phyloP scores from a whole-genome alignment of 208 protist genomes.

The Strigomonas galati region DNA sequence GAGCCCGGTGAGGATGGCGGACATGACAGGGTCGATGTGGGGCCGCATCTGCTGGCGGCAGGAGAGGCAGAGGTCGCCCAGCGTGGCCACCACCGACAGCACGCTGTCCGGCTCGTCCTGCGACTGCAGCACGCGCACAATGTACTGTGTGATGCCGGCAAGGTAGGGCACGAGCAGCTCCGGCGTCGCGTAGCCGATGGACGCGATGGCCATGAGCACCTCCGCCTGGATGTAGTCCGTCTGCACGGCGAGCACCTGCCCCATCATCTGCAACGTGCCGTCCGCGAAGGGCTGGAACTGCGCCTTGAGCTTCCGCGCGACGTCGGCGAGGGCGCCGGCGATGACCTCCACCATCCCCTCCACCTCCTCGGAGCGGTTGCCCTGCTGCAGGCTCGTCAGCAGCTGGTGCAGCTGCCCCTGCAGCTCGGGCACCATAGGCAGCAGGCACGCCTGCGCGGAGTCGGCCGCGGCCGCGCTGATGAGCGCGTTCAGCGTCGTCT shows the following conservation, averaged over 20 bases:
- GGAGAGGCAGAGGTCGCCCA: slow-evolving; percentile 93
- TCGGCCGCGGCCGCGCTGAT: slow-evolving; percentile 84
- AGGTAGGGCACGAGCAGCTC: slow-evolving; percentile 82
- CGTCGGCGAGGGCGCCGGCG: slow-evolving; percentile 74
- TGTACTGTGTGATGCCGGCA: slow-evolving; percentile 69
- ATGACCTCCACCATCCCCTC: slow-evolving; percentile 82
- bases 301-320: slow-evolving; percentile 66
- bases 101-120: slow-evolving; percentile 85
- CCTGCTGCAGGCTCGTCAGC: slow-evolving; percentile 26
- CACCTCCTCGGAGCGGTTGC: slow-evolving; percentile 33
- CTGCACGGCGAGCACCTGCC: slow-evolving; percentile 51
- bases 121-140: slow-evolving; percentile 68
- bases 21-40: slow-evolving; percentile 82
- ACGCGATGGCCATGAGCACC: slow-evolving; percentile 91
- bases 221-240: slow-evolving; percentile 90
- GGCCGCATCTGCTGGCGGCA: slow-evolving; percentile 62
- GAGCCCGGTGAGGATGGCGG: slow-evolving; percentile 77
- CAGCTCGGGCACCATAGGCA: slow-evolving; percentile 71
- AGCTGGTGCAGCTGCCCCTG: slow-evolving; percentile 53
- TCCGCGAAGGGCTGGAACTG: slow-evolving; percentile 45
- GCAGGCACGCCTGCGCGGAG: slow-evolving; percentile 44
- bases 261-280: slow-evolving; percentile 51
- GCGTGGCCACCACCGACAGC: slow-evolving; percentile 79
- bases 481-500: slow-evolving; percentile 93
- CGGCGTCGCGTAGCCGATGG: slow-evolving; percentile 84